Evolutionary conservation across 345 rosid species (phyloP), one percentile per base, ranked within the genome.

Genomic region (Sisymbrium irio): DNA sequence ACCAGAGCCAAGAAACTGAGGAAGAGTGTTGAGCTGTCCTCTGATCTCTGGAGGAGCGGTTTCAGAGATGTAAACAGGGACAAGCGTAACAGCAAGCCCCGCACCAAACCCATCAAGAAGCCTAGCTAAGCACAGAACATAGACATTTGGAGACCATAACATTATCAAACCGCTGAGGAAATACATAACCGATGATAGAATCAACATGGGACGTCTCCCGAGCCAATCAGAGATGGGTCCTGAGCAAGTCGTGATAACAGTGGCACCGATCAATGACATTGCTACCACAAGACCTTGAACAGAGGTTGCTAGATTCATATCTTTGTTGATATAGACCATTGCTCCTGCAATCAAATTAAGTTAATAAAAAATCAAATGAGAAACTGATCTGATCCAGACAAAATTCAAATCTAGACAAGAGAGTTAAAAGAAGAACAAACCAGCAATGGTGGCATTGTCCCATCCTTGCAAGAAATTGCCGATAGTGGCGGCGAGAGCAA

Each of bases 361-460:
- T 22, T 1, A 22, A 22, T 1, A 46, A 33, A 22, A 40, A 39
- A 33, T 47, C 22, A 13, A 46, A 64, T 33, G 37, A 67, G 27
- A 13, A 22, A 19, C 5, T 44, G 22, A 46, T 32, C 13, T 65
- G 67, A 67, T 74, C 44, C 13, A 47, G 18, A 57, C 25, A 45
- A 22, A 17, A 25, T 6, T 37, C 35, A 27, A 57, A 9, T 55
- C 12, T 27, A 15, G 51, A 55, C 5, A 53, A 67, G 55, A 67
- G 55, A 60, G 69, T 9, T 33, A 8, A 36, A 44, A 11, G 39
- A 19, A 9, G 7, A 62, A 71, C 80, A 51, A 83, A 95, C 99
- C 97, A 65, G 99, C 97, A 84, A 95, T 95, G 22, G 97, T 91
- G 68, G 99, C 99, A 83, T 92, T 95, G 84, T 95, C 99, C 99